Evolutionary conservation across 1,139 yeast genomes (phyloP), one percentile per base, ranked within the genome.

Genomic region (Hansenula sp.): DNA sequence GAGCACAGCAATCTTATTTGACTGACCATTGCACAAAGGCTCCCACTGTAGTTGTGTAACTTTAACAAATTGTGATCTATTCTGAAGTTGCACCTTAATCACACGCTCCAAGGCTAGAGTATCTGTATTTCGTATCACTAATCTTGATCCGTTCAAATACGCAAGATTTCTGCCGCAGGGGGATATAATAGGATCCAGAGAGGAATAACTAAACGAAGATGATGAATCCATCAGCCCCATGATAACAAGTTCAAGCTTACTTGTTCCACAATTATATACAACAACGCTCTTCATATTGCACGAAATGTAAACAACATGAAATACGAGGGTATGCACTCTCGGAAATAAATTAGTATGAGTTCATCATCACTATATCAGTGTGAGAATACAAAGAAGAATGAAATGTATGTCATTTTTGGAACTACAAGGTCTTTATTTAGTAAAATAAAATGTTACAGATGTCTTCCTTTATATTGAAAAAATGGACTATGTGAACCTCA

Each of bases 31-130:
- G 19, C n/a, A 38, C 4, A 18, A 2, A 1, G 52, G 55, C 25
- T 50, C 54, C 55, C 55, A 53, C 4, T 34, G 5, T 4, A 53
- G 34, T 42, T 51, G 54, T 30, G 50, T 37, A 3, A 53, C 43
- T 31, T 45, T 48, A 12, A 43, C 24, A 27, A 42, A 50, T 5
- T 13, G 21, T 7, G 6, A 2, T 31, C 3, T 41, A 24, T 2
- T 47, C 36, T 3, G 41, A 15, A 5, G 47, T 25, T 18, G 47
- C 2, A 36, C 2, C 13, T 28, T 28, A 5, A 41, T 15, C 48
- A 36, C 5, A 43, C 17, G 11, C 46, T 21, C 18, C 18, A 28
- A 13, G 9, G 47, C 49, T n/a, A 52, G 40, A 2, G 48, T 37
- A n/a, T 37, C 34, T 7, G 51, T 16, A 5, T 45, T 42, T 24